phyloP scores from a whole-genome alignment of 1,284 basidiomycete species.

The Moesziomyces antarcticus region DNA sequence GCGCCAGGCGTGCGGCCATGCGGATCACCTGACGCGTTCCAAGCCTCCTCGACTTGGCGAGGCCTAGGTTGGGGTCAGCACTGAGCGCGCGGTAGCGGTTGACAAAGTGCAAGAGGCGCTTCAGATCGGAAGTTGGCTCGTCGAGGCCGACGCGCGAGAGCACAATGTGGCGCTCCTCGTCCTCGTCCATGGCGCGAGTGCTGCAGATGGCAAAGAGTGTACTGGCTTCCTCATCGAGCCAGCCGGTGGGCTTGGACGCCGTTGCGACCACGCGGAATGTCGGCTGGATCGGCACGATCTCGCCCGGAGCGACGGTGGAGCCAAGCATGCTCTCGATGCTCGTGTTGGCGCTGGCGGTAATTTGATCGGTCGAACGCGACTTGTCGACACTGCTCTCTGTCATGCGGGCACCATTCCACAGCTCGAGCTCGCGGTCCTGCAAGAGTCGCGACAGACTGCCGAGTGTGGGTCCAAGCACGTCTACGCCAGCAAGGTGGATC shows the following conservation, averaged over 20 bases:
- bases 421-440: constrained; percentile 65
- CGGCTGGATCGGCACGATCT: constrained; percentile 44
- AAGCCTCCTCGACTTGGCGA: constrained; percentile 65
- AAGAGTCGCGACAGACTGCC: constrained; percentile 59
- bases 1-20: constrained; percentile 63
- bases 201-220: constrained; percentile 65
- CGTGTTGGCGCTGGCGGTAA: not conserved
- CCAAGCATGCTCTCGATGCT: not conserved
- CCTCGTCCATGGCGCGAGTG: constrained; percentile 66
- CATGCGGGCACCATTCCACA: constrained; percentile 64
- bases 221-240: constrained; percentile 68
- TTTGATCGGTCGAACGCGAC: not conserved
- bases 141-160: constrained; percentile 33
- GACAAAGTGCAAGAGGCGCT: constrained; percentile 62
- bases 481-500: constrained; percentile 68
- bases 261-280: constrained; percentile 67
- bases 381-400: constrained; percentile 15
- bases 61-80: constrained; percentile 58
- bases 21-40: constrained; percentile 68
- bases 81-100: constrained; percentile 60
- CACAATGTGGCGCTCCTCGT: constrained; percentile 64
- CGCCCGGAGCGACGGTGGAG: constrained; percentile 13
- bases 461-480: constrained; percentile 67
- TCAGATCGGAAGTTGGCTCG: constrained; percentile 34
- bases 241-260: constrained; percentile 59